Percentiles rank a stretch among this genome's conserved stretches.
phyloP scores from a whole-genome alignment of 495 filamentous ascomycete species.

The Acidomyces sp. region DNA sequence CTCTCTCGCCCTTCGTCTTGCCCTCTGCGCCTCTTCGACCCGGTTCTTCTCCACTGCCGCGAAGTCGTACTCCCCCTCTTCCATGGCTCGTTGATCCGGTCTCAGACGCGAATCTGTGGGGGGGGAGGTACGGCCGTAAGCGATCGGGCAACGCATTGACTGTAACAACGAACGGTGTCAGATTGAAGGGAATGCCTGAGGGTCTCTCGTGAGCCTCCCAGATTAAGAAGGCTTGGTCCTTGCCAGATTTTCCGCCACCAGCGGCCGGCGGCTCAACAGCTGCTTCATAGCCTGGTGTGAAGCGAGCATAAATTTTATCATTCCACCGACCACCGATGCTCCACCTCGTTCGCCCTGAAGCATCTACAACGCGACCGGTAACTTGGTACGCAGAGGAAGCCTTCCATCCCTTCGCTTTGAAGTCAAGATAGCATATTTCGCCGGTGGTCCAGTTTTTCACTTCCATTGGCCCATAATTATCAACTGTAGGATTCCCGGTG shows the following conservation, averaged over 20 bases:
- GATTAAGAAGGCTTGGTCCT: constrained; percentile 67
- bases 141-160: constrained; percentile 76
- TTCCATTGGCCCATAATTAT: constrained; percentile 96
- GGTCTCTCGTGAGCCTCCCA: constrained; percentile 83
- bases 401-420: constrained; percentile 93
- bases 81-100: constrained; percentile 97
- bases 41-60: constrained; percentile 90
- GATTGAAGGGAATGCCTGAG: constrained; percentile 80
- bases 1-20: constrained; percentile 59
- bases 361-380: constrained; percentile 66
- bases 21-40: constrained; percentile 85
- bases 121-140: constrained; percentile 56
- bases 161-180: constrained; percentile 90
- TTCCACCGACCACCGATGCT: constrained; percentile 93
- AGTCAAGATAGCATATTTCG: constrained; percentile 79
- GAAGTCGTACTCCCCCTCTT: constrained; percentile 87
- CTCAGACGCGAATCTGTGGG: constrained; percentile 85
- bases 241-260: constrained; percentile 36
- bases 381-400: constrained; percentile 80
- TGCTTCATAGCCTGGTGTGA: constrained; percentile 81
- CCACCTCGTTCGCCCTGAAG: constrained; percentile 62
- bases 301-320: constrained; percentile 87
- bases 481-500: constrained; percentile 89
- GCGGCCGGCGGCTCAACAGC: constrained; percentile 42
- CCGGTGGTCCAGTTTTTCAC: constrained; percentile 94